phyloP scores from a whole-genome alignment of 352 stramenopile species.

The Phytopythium sindhum region DNA sequence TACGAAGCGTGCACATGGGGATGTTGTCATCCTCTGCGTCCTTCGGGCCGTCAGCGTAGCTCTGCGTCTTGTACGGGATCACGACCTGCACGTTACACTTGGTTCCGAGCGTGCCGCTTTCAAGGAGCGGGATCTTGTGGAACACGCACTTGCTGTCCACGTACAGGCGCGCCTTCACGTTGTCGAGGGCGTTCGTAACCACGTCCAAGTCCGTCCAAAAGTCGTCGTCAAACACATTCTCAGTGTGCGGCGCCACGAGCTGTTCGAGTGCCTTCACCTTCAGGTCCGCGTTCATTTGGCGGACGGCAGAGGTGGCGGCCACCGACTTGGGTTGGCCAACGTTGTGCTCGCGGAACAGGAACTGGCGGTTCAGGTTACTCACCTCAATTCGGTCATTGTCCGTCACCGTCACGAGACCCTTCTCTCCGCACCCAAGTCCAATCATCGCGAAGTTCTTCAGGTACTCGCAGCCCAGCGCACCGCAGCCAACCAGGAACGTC shows the following conservation, averaged over 20 bases:
- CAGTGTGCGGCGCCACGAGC: constrained; percentile 72
- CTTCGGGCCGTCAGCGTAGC: constrained; percentile 94
- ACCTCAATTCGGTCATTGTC: constrained; percentile 89
- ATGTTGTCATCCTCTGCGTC: constrained; percentile 98
- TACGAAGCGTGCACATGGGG: constrained; percentile 99
- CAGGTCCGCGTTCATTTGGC: constrained; percentile 67
- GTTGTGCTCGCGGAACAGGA: constrained; percentile 85
- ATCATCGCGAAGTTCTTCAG: constrained; percentile 88
- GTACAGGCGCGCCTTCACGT: constrained; percentile 96
- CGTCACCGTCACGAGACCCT: constrained; percentile 77
- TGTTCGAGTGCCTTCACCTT: constrained; percentile 84
- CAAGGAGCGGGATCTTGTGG: constrained; percentile 95
- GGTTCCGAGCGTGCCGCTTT: constrained; percentile 98
- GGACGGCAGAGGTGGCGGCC: constrained; percentile 70
- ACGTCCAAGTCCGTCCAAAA: constrained; percentile 89
- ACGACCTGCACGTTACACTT: constrained; percentile 97
- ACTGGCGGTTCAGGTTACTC: constrained; percentile 86
- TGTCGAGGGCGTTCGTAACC: constrained; percentile 99
- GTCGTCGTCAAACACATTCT: constrained; percentile 78
- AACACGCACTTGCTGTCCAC: constrained; percentile 99
- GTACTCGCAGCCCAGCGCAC: constrained; percentile 81
- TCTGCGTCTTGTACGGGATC: constrained; percentile 86
- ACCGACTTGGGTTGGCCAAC: constrained; percentile 84
- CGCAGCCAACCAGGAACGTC: constrained; percentile 83
- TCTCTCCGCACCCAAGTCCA: constrained; percentile 67